Evolutionary conservation across 2,329 filamentous ascomycete species (phyloP), one percentile per base, ranked within the genome.

Genomic region (Chaetomium sp.): DNA sequence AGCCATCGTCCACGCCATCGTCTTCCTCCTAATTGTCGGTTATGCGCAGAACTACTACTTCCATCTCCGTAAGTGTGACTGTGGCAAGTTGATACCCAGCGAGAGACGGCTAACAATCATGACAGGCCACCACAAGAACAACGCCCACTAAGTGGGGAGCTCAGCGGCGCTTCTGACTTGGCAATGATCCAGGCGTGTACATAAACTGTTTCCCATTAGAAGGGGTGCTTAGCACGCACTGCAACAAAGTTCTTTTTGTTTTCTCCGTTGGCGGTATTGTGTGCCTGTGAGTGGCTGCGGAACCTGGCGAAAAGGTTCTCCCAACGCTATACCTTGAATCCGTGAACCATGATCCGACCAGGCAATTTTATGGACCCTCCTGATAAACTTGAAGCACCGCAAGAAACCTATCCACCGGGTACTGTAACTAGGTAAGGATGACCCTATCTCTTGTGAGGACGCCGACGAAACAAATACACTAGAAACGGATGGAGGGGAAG

Each of bases 21-120:
- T 81, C 66, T 79, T 84, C 71, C 77, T 99, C 61, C 77, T 96
- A 64, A 75, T 84, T 64, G 72, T 97, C 66, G 92, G 94, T 69
- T 99, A 99, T 76, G 88, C 88, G 68, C 90, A 97, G 79, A 91
- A 96, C 80, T 99, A 99, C 86, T 97, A 99, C 84, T 97, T 95
- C 89, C 95, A 99, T 79, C 83, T 99, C 70, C 90, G 94, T 99
- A 86, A 76, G 89, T 85, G 19, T 27, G 19, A 27, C 54, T 55
- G 49, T 19, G 9, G 27, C 19, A 14, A 33, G 41, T 12, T 10
- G 9, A 45, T 42, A 45, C 40, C 35, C 10, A 34, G 38, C 6
- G 12, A 52, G 56, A 61, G 55, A 61, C 49, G 36, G 43, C 54
- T 52, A 53, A 55, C 54, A 60, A 70, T 61, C 12, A 1, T 33